Base-by-base conservation (phyloP, 2,329 filamentous ascomycete genomes). In the Macrophomina phaseolina region DNA sequence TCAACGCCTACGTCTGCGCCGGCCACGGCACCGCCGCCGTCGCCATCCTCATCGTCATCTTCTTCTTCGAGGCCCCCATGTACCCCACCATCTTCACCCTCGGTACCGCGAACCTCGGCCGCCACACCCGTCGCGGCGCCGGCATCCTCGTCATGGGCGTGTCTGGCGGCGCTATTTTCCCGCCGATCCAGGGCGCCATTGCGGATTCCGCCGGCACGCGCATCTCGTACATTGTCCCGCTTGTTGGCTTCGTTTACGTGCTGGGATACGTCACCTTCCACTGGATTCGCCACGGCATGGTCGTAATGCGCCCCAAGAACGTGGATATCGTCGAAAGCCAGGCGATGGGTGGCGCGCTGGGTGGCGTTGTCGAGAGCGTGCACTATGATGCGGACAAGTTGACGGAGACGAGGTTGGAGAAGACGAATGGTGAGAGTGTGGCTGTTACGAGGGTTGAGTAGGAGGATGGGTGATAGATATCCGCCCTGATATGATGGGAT, bases 171-270 rank as follows among this genome's bases (percentile, higher is more conserved):
- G 74, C 74, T 28, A 75, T 77, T 55, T 78, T 78, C 69, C 73
- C 75, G n/a, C 76, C 76, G 4, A 77, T 78, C 62, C 62, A 65
- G 68, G 76, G 75, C 65, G 77, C 76, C 62, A 74, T 81, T 52
- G 80, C 79, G 48, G 79, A 81, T 68, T 70, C 76, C 5, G 77
- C 72, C 51, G 73, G 70, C 64, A 82, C 79, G 32, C 71, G 79
- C 5, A 80, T 81, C 71, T 81, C 79, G 14, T 82, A 82, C 71
- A 65, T 82, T 30, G 80, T 82, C 0, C 81, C 81, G 5, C 73
- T 82, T 14, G 75, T 80, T 63, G 81, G 80, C 28, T 83, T 83
- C 71, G 66, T 78, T 40, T 77, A 79, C 52, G 81, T 78, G 1
- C 65, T 78, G 16, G 70, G 69, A 14, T 78, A 78, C 58, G 74